A percentile compares a stretch with the other conserved stretches of the same genome.
Evolutionary conservation across 2,329 filamentous ascomycete genomes (phyloP).

Genomic region (Pestalotiopsis sp.): DNA sequence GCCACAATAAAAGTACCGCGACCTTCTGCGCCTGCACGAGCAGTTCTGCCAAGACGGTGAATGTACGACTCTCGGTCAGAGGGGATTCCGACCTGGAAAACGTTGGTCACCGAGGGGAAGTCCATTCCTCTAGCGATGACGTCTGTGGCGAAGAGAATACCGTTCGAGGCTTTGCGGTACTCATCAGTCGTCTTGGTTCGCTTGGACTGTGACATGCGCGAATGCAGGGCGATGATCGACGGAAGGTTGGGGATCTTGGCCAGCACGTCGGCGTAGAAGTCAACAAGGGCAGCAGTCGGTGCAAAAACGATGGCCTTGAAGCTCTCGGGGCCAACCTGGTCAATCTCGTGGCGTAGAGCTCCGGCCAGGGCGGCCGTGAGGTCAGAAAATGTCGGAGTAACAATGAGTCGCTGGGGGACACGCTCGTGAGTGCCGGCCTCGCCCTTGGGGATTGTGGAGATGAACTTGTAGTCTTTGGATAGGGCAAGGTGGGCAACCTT

Average conservation of each 20-base stretch:
- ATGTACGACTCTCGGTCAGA: slow-evolving; percentile 65
- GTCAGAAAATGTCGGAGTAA: slow-evolving; percentile 70
- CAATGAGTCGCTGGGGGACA: slow-evolving; percentile 73
- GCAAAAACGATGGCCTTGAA: slow-evolving; percentile 90
- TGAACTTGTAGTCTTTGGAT: slow-evolving; percentile 73
- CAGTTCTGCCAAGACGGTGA: slow-evolving; percentile 68
- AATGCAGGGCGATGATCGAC: slow-evolving; percentile 48
- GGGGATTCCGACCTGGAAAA: slow-evolving; percentile 65
- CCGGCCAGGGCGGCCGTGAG: slow-evolving; percentile 62
- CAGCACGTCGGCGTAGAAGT: slow-evolving; percentile 51
- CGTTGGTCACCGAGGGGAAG: slow-evolving; percentile 68
- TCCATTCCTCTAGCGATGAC: slow-evolving; percentile 75
- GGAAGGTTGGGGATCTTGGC: slow-evolving; percentile 40
- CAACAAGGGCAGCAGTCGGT: slow-evolving; percentile 57
- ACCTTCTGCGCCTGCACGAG: slow-evolving; percentile 64
- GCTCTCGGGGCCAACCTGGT: slow-evolving; percentile 36
- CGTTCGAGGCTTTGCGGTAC: slow-evolving; percentile 53
- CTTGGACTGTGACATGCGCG: slow-evolving; percentile 51
- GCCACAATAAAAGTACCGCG: slow-evolving; percentile 63
- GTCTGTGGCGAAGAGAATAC: slow-evolving; percentile 68
- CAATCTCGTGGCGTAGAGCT: slow-evolving; percentile 50
- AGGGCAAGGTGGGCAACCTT: slow-evolving; percentile 72
- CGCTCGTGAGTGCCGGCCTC: slow-evolving; percentile 76
- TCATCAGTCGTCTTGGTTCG: slow-evolving; percentile 62
- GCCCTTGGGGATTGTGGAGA: slow-evolving; percentile 76